Evolutionary conservation across 2,329 filamentous ascomycete genomes (phyloP).

Genomic region (Cordyceps pruinosa): DNA sequence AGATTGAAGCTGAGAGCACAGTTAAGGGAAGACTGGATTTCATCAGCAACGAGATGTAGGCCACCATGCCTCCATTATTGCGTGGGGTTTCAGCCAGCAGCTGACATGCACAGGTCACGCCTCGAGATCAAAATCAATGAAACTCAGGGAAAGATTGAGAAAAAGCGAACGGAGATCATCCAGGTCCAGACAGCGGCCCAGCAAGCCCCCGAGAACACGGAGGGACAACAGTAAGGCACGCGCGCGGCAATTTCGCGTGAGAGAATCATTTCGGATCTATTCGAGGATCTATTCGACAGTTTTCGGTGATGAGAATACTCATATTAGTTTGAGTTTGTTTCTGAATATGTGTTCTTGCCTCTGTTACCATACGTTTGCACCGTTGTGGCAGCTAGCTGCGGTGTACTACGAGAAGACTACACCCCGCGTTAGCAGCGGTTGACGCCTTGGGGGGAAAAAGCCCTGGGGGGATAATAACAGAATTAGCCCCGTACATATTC

Average conservation of each 20-base stretch:
- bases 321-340: no score
- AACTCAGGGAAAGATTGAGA: conserved; percentile 48
- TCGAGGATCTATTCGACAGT: no score
- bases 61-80: conserved; percentile 3
- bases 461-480: no score
- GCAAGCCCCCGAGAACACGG: conserved; percentile 26
- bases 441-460: no score
- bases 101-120: conserved; percentile 24
- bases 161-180: conserved; percentile 54
- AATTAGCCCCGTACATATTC: no score
- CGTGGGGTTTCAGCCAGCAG: no score
- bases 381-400: no score
- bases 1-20: conserved; percentile 78
- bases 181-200: conserved; percentile 44
- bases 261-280: background rate
- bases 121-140: conserved; percentile 49
- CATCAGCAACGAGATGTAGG: conserved; percentile 88
- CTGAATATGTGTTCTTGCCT: no score
- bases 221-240: background rate
- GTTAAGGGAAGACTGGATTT: conserved; percentile 88
- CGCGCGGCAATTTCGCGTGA: background rate
- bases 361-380: no score
- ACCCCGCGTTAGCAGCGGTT: no score
- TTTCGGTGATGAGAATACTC: no score
- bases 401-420: no score